A percentile compares a stretch with the other conserved stretches of the same genome.
Conservation (phyloP, 2,329 filamentous ascomycete genomes). For the Claviceps lovelessii region DNA sequence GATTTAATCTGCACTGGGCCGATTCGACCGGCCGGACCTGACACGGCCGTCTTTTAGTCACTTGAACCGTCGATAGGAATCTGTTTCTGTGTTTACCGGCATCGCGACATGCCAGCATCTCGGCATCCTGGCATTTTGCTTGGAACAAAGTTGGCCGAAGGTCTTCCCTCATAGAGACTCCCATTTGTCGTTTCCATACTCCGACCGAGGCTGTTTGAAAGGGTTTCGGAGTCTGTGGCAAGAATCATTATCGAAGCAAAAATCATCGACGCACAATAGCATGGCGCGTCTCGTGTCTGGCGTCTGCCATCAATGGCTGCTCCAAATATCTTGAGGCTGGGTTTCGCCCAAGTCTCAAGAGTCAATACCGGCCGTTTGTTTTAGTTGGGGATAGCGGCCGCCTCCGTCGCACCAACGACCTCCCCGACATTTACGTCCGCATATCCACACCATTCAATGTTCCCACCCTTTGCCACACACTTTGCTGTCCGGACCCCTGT, state of each 20-base stretch:
- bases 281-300: neutral
- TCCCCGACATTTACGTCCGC: neutral
- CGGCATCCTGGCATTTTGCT: neutral
- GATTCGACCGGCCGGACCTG: neutral
- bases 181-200: neutral
- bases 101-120: neutral
- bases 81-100: neutral
- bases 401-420: conserved; percentile 1
- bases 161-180: neutral
- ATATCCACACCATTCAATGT: neutral
- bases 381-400: neutral
- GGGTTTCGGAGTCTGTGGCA: neutral
- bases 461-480: neutral
- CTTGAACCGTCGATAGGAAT: neutral
- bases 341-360: neutral
- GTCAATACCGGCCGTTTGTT: neutral
- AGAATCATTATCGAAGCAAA: neutral
- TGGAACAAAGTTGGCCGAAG: neutral
- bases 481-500: neutral
- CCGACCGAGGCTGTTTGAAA: neutral
- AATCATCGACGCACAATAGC: neutral
- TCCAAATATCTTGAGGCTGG: neutral
- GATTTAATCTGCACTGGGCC: neutral
- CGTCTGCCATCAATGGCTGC: neutral
- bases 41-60: neutral